Evolutionary conservation across 129 eudicot species (phyloP).

Genomic region (Helichrysum umbraculigerum): DNA sequence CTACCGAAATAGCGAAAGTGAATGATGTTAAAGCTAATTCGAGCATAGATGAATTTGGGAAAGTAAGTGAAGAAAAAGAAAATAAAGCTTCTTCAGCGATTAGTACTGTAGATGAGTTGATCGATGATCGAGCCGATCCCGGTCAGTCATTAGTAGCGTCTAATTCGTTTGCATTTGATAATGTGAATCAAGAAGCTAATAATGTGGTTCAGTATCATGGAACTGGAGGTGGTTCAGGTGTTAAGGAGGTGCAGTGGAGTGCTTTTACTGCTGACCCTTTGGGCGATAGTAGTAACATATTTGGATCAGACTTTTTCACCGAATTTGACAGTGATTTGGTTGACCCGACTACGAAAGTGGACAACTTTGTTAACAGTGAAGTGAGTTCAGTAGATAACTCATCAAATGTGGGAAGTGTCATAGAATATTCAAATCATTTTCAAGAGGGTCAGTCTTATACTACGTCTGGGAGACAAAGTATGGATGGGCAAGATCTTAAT

Average conservation of each 20-base stretch:
- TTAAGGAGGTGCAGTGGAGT: conserved; percentile 90
- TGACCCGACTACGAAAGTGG: conserved; percentile 33
- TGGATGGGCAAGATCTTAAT: conserved; percentile 45
- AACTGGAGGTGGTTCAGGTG: conserved; percentile 45
- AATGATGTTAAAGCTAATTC: conserved; percentile 58
- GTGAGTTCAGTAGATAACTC: conserved; percentile 27
- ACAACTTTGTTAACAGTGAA: conserved; percentile 34
- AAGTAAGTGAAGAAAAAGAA: conserved; percentile 31
- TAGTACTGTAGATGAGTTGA: conserved; percentile 11
- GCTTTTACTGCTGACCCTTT: conserved; percentile 53
- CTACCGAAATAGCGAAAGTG: conserved; percentile 25
- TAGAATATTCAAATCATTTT: conserved; percentile 34
- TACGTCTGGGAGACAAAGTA: conserved; percentile 41
- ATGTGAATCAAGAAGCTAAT: conserved; percentile 29
- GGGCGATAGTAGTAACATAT: conserved; percentile 42
- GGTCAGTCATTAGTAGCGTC: conserved; percentile 24
- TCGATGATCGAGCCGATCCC: conserved; percentile 24
- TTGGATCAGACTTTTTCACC: conserved; percentile 67
- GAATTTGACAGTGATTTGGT: conserved; percentile 51
- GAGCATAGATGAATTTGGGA: conserved; percentile 41
- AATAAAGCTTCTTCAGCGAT: conserved; percentile 10
- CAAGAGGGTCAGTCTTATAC: conserved; percentile 47
- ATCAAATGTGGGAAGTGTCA: conserved; percentile 33
- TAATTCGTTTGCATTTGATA: conserved; percentile 34
- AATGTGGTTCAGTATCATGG: conserved; percentile 30